Percentiles rank a stretch among this genome's conserved stretches.
Conservation (phyloP, 805 yeast species). For the Lipomyces sp. region DNA sequence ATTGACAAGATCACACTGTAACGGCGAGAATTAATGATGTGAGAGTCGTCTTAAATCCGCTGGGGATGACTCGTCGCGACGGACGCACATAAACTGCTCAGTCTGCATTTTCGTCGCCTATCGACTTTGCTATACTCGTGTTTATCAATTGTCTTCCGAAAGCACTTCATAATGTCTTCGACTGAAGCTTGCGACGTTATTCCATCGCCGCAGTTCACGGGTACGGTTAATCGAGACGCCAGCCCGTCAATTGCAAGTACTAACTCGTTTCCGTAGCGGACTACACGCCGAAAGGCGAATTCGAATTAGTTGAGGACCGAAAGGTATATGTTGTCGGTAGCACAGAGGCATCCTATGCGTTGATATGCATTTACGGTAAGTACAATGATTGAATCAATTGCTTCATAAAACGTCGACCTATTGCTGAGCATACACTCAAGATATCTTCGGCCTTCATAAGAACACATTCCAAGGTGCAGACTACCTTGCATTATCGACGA, state of each 20-base stretch:
- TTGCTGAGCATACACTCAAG: neutral
- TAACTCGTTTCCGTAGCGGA: constrained; percentile 10
- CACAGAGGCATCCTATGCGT: constrained; percentile 7
- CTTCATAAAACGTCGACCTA: neutral
- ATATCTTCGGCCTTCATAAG: constrained; percentile 24
- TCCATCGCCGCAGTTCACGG: constrained; percentile 20
- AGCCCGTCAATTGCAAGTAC: neutral
- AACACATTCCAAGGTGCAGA: constrained; percentile 28
- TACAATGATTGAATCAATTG: neutral
- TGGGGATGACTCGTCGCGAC: too few species aligned
- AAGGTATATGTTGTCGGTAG: constrained; percentile 16
- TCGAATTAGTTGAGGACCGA: constrained; percentile 3
- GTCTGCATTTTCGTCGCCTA: too few species aligned
- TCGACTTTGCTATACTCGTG: too few species aligned
- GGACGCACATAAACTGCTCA: too few species aligned
- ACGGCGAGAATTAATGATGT: too few species aligned
- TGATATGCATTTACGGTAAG: constrained; percentile 24
- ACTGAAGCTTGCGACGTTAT: constrained; percentile 22
- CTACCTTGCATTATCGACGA: constrained; percentile 14
- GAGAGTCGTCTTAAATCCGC: too few species aligned
- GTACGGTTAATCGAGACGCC: neutral
- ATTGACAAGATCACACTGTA: too few species aligned
- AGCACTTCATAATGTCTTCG: too few species aligned
- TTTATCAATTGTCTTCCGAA: too few species aligned
- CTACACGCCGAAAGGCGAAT: constrained; percentile 17